A percentile compares a stretch with the other conserved stretches of the same genome.
Conservation (phyloP, 306 rosid species). For the Glycine latifolia region DNA sequence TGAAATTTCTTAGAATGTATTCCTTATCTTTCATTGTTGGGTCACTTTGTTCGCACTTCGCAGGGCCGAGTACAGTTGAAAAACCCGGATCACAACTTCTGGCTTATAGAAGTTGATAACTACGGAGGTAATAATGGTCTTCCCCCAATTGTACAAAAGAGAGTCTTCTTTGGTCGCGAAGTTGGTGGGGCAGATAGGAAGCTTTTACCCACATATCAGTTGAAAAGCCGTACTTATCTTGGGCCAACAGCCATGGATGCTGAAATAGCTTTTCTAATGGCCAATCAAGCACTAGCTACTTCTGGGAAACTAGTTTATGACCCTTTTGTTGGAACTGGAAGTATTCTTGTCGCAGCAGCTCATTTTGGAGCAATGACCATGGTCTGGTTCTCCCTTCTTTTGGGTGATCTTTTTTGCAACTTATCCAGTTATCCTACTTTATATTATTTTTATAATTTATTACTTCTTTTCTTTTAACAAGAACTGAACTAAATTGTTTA, state of each 20-base stretch:
- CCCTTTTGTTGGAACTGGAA: conserved; percentile 98
- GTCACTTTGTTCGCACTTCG: conserved; percentile 49
- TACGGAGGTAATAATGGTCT: conserved; percentile 84
- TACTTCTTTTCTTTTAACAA: conserved; percentile 39
- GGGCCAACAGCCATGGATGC: conserved; percentile 99
- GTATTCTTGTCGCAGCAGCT: conserved; percentile 90
- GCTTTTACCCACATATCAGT: conserved; percentile 89
- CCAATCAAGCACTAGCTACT: conserved; percentile 84
- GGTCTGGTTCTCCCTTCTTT: conserved; percentile 60
- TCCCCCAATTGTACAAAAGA: conserved; percentile 77
- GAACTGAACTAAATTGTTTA: conserved; percentile 56
- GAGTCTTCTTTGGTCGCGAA: conserved; percentile 92
- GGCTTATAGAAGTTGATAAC: conserved; percentile 88
- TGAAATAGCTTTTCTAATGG: conserved; percentile 96
- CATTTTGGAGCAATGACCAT: conserved; percentile 98
- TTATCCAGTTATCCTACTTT: background rate
- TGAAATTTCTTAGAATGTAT: conserved; percentile 26
- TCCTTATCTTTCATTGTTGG: conserved; percentile 12
- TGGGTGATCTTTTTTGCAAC: background rate
- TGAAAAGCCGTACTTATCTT: conserved; percentile 92
- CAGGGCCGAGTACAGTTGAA: conserved; percentile 89
- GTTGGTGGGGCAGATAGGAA: conserved; percentile 90
- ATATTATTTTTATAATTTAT: conserved; percentile 5
- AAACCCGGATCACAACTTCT: conserved; percentile 87
- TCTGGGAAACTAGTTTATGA: conserved; percentile 88